Conservation (phyloP, 306 rosid species). For the Potentilla sterilis region DNA sequence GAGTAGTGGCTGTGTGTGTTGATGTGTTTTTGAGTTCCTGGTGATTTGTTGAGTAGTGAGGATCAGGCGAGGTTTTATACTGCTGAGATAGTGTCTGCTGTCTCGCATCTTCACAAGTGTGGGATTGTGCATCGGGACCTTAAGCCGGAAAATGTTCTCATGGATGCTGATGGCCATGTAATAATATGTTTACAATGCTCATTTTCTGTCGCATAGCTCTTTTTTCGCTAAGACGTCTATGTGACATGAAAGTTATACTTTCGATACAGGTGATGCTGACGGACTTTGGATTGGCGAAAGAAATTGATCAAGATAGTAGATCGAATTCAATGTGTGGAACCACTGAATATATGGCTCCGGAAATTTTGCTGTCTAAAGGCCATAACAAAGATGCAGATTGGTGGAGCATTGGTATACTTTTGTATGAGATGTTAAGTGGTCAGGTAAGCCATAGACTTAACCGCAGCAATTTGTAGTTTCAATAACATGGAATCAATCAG, state of each 20-base stretch:
- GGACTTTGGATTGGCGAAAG: slow-evolving; percentile 94
- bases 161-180: slow-evolving; percentile 94
- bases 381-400: slow-evolving; percentile 97
- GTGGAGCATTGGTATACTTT: slow-evolving; percentile 92
- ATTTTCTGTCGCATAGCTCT: not conserved
- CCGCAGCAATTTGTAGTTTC: not conserved
- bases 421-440: slow-evolving; percentile 93
- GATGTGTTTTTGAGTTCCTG: slow-evolving; percentile 28
- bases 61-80: slow-evolving; percentile 93
- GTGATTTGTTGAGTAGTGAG: slow-evolving; percentile 70
- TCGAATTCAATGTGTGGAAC: slow-evolving; percentile 97
- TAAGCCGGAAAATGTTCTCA: slow-evolving; percentile 92
- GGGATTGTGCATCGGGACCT: slow-evolving; percentile 97
- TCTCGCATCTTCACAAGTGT: slow-evolving; percentile 80
- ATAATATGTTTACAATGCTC: slow-evolving; percentile 29
- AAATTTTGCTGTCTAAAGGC: slow-evolving; percentile 75
- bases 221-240: not conserved
- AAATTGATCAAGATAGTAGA: slow-evolving; percentile 76
- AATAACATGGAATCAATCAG: not conserved
- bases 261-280: slow-evolving; percentile 77
- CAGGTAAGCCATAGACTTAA: slow-evolving; percentile 46
- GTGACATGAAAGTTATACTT: slow-evolving; percentile 16
- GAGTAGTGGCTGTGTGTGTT: not conserved
- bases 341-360: slow-evolving; percentile 95
- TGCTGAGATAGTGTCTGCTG: slow-evolving; percentile 94